Evolutionary conservation across 495 filamentous ascomycete genomes (phyloP).

Genomic region (Aspergillus ellipticus): DNA sequence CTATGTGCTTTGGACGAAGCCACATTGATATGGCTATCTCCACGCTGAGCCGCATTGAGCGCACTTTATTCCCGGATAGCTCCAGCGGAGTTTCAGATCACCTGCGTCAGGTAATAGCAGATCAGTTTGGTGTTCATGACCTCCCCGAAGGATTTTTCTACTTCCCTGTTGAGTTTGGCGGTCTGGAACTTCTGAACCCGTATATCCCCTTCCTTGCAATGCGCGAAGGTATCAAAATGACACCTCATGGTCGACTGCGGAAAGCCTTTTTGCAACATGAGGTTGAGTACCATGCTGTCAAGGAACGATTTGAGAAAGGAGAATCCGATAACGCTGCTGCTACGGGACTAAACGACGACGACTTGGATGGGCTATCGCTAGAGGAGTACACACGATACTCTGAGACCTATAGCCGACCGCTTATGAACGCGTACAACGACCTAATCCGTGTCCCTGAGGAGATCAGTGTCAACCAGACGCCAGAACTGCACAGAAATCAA

Average conservation of each 20-base stretch:
- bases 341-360: constrained; percentile 11
- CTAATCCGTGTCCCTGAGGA: constrained; percentile 39
- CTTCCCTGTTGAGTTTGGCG: constrained; percentile 57
- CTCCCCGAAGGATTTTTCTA: constrained; percentile 69
- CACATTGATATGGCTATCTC: constrained; percentile 62
- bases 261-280: constrained; percentile 43
- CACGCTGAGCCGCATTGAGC: constrained; percentile 58
- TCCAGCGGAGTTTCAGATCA: constrained; percentile 53
- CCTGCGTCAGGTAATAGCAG: constrained; percentile 50
- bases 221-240: constrained; percentile 47
- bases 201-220: constrained; percentile 52
- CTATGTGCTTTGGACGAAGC: constrained; percentile 58
- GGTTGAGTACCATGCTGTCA: constrained; percentile 42
- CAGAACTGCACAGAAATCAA: constrained; percentile 22
- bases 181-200: constrained; percentile 54
- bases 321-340: constrained; percentile 8
- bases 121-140: constrained; percentile 50
- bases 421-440: constrained; percentile 31
- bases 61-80: constrained; percentile 42
- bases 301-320: constrained; percentile 40
- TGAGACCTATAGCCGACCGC: constrained; percentile 40
- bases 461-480: constrained; percentile 28
- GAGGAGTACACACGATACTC: constrained; percentile 50
- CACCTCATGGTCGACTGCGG: constrained; percentile 41
- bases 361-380: constrained; percentile 40